phyloP scores from a whole-genome alignment of 176 grass and related monocot genomes.

The Saccharum spontaneum region DNA sequence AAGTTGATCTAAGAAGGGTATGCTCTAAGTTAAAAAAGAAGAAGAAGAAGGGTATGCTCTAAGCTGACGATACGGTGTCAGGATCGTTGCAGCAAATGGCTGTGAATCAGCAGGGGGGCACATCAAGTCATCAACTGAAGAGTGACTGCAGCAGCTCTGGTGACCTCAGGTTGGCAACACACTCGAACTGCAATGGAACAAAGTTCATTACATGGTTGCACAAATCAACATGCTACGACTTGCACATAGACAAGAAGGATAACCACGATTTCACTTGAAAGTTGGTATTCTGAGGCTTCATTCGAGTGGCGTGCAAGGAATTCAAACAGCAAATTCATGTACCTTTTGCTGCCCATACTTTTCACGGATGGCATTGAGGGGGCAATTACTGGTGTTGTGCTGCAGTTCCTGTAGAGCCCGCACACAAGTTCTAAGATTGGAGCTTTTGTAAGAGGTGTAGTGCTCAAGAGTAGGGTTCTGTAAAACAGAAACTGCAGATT shows the following conservation, averaged over 20 bases:
- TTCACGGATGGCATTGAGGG: constrained; percentile 65
- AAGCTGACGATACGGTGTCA: neutral
- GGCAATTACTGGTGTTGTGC: constrained; percentile 54
- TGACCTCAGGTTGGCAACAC: constrained; percentile 55
- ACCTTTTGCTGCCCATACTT: constrained; percentile 92
- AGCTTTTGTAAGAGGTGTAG: constrained; percentile 76
- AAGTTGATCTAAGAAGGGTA: neutral
- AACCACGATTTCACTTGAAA: neutral
- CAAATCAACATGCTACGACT: neutral
- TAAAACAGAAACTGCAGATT: constrained; percentile 12
- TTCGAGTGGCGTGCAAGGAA: neutral
- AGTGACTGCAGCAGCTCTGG: constrained; percentile 33
- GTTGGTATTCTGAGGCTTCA: neutral
- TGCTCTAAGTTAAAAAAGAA: neutral
- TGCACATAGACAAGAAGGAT: neutral
- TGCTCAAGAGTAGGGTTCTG: constrained; percentile 83
- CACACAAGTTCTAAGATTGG: constrained; percentile 56
- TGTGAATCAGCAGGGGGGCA: neutral
- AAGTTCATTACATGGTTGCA: neutral
- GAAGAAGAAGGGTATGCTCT: neutral
- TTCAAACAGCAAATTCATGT: constrained; percentile 20
- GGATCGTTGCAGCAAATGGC: constrained; percentile 9
- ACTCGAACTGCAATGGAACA: constrained; percentile 51
- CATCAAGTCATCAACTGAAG: constrained; percentile 48
- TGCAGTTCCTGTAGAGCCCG: constrained; percentile 63